Evolutionary conservation across 2,329 filamentous ascomycete genomes (phyloP).

Genomic region (Alternaria sp.): DNA sequence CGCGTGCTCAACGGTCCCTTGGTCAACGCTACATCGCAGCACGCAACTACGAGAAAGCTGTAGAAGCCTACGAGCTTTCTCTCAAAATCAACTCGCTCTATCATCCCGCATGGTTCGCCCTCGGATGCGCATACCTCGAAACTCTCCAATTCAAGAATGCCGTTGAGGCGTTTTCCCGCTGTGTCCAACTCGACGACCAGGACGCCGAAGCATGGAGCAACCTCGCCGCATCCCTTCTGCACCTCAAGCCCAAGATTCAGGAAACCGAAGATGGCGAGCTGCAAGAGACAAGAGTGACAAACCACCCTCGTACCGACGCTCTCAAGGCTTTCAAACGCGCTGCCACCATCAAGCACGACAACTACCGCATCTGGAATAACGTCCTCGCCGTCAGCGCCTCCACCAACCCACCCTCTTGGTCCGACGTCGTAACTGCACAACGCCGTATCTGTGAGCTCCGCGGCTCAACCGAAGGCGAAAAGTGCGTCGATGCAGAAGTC

Average conservation of each 20-base stretch:
- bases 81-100: conserved; percentile 82
- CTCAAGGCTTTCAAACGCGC: conserved; percentile 88
- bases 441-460: conserved; percentile 79
- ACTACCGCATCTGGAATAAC: conserved; percentile 96
- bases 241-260: conserved; percentile 62
- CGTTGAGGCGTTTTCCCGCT: conserved; percentile 81
- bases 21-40: conserved; percentile 77
- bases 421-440: conserved; percentile 78
- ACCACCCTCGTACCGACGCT: conserved; percentile 71
- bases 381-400: conserved; percentile 86
- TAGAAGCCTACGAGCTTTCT: conserved; percentile 79
- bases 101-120: conserved; percentile 83
- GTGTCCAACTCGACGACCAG: conserved; percentile 84
- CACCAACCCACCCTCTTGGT: conserved; percentile 75
- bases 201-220: conserved; percentile 97
- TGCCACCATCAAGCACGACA: conserved; percentile 81
- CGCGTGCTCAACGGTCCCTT: conserved; percentile 85
- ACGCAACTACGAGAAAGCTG: conserved; percentile 73
- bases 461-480: conserved; percentile 71
- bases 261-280: conserved; percentile 46
- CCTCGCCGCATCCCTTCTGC: conserved; percentile 82
- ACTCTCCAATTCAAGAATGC: conserved; percentile 79
- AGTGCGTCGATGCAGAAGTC: conserved; percentile 77
- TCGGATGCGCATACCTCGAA: conserved; percentile 87
- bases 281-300: conserved; percentile 50